Evolutionary conservation across 306 rosid genomes (phyloP).

Genomic region (Lotus japonicus): DNA sequence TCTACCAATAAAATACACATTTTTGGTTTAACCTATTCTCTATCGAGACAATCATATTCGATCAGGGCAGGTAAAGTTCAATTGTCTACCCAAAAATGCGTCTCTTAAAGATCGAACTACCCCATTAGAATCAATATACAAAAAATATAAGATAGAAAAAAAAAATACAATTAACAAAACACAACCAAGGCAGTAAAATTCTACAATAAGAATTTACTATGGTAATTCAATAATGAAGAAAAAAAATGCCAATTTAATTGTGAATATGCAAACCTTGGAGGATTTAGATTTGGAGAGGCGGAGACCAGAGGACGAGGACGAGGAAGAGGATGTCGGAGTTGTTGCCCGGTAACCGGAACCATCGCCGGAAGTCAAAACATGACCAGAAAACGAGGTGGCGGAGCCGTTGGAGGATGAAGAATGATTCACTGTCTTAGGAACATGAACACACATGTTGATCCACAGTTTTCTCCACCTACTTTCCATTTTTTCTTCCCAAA

Average conservation of each 20-base stretch:
- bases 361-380: slow-evolving; percentile 20
- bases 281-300: slow-evolving; percentile 46
- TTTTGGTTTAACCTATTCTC: too few species aligned
- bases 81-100: too few species aligned
- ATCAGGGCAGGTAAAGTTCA: too few species aligned
- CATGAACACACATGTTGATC: slow-evolving; percentile 40
- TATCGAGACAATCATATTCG: too few species aligned
- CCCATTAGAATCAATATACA: too few species aligned
- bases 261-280: slow-evolving; percentile 53
- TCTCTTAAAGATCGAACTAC: too few species aligned
- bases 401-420: slow-evolving; percentile 26
- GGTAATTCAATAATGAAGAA: slow-evolving; percentile 19
- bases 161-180: background rate
- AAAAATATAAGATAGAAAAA: background rate
- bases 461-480: slow-evolving; percentile 84
- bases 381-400: slow-evolving; percentile 30
- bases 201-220: slow-evolving; percentile 23
- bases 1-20: too few species aligned
- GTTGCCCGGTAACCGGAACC: slow-evolving; percentile 30
- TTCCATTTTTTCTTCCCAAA: slow-evolving; percentile 38
- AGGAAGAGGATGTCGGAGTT: slow-evolving; percentile 57
- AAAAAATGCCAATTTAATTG: background rate
- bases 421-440: slow-evolving; percentile 45
- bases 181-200: background rate
- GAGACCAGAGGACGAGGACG: slow-evolving; percentile 56